phyloP scores from a whole-genome alignment of 2,329 filamentous ascomycete species.

The Fusarium metavorans region DNA sequence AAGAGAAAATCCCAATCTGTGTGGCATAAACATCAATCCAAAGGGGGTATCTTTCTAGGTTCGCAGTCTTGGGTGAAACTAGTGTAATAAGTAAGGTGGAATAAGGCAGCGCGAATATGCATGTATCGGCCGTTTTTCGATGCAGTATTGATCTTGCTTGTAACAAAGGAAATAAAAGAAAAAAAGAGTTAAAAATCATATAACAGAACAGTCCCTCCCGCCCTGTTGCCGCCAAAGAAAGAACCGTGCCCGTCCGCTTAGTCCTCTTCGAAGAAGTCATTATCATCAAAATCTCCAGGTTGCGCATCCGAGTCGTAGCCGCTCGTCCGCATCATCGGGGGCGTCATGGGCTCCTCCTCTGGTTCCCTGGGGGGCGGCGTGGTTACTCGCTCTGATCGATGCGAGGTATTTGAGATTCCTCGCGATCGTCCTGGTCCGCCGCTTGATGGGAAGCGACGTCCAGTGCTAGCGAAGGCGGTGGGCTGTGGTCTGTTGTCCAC shows the following conservation, averaged over 20 bases:
- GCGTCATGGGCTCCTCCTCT: constrained; percentile 64
- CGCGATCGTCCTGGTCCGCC: constrained; percentile 41
- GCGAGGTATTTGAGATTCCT: constrained; percentile 48
- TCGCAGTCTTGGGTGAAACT: constrained; percentile 49
- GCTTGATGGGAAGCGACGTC: constrained; percentile 65
- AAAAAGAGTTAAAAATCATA: constrained; percentile 12
- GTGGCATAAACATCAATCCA: constrained; percentile 48
- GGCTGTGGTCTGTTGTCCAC: constrained; percentile 60
- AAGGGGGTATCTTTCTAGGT: constrained; percentile 58
- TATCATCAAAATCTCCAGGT: constrained; percentile 69
- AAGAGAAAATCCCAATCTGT: constrained; percentile 43
- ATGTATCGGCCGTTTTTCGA: constrained; percentile 41
- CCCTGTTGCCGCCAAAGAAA: constrained; percentile 3
- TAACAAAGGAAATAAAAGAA: constrained; percentile 46
- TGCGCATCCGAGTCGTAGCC: constrained; percentile 73
- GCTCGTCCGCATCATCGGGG: constrained; percentile 70
- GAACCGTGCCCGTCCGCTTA: constrained; percentile 32
- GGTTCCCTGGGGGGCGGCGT: constrained; percentile 56
- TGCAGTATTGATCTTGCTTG: constrained; percentile 28
- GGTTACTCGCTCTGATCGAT: constrained; percentile 32
- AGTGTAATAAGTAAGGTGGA: constrained; percentile 37
- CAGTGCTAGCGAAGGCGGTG: constrained; percentile 71
- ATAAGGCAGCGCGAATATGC: constrained; percentile 28
- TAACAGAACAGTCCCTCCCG: constrained; percentile 10
- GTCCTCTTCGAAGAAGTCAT: constrained; percentile 68